Evolutionary conservation across 179 eudicot genomes (phyloP), one percentile per base, ranked within the genome.

Genomic region (Silene noctiflora): DNA sequence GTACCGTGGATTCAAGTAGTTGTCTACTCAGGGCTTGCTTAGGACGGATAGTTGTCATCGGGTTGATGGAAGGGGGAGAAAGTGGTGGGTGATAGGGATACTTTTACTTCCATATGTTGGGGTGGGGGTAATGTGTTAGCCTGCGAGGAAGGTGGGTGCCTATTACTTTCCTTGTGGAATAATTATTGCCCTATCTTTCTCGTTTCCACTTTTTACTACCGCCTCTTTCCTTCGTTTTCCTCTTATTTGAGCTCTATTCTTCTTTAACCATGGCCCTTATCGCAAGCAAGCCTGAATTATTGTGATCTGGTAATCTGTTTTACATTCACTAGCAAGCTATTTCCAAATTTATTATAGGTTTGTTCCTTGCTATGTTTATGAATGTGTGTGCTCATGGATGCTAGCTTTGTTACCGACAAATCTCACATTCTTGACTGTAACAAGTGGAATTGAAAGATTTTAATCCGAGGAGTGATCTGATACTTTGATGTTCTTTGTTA

Each of bases 401-500:
- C 46, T 33, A 66, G 48, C 70, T 66, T n/a, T 7, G 35, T 66
- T 2, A 35, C 48, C 4, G 33, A 66, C 46, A 14, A 66, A 20
- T 66, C 46, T 14, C 10, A 16, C 21, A 66, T 31, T 11, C 21
- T 10, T 11, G 35, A 22, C 31, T 62, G 67, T 62, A 9, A 62
- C 13, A 16, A 29, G 1, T 31, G 44, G 33, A 3, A 22, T 31
- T 5, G 8, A 1, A 66, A 16, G 6, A 5, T 14, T 42, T 20
- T 39, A 21, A 1, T 69, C 6, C 31, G 62, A 53, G 42, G 42
- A 3, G 16, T 73, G 22, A 27, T 59, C 42, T 78, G 71, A 69
- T 55, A 63, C 31, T 27, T 75, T 78, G 55, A 42, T 55, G 20
- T 74, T 70, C 27, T 53, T 44, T 74, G 69, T 80, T 91, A 92